Evolutionary conservation across 2,329 filamentous ascomycete genomes (phyloP).

Genomic region (Exophiala sp.): DNA sequence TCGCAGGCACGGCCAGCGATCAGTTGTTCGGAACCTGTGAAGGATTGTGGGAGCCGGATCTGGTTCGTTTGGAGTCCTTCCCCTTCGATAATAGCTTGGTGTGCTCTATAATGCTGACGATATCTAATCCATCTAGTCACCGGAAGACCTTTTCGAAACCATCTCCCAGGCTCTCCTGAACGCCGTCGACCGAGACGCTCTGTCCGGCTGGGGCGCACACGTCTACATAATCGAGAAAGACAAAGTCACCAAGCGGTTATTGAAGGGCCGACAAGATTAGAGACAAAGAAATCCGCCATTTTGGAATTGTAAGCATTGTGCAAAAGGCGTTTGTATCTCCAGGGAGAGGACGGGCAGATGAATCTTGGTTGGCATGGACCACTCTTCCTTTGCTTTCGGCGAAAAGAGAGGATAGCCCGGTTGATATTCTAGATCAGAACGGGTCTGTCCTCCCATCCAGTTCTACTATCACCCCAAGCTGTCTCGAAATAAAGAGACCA

Average conservation of each 20-base stretch:
- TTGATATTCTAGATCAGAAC: no score
- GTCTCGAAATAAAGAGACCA: not conserved
- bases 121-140: slow-evolving; percentile 56
- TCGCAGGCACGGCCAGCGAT: slow-evolving; percentile 90
- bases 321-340: slow-evolving; percentile 4
- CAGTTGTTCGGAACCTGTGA: slow-evolving; percentile 99
- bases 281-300: not conserved
- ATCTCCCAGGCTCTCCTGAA: slow-evolving; percentile 94
- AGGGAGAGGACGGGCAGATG: not conserved
- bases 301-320: slow-evolving; percentile 5
- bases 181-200: slow-evolving; percentile 90
- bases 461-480: not conserved
- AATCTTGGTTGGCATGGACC: not conserved
- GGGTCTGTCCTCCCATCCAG: not conserved
- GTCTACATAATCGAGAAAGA: slow-evolving; percentile 99
- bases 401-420: no score
- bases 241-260: slow-evolving; percentile 97
- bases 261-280: slow-evolving; percentile 95
- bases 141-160: slow-evolving; percentile 96
- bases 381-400: no score
- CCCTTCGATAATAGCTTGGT: slow-evolving; percentile 9
- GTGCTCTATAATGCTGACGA: no score
- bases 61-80: slow-evolving; percentile 55
- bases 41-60: slow-evolving; percentile 92
- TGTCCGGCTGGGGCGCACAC: slow-evolving; percentile 96